Base-by-base conservation (phyloP, 2,329 filamentous ascomycete species). In the Penicillium sp. region DNA sequence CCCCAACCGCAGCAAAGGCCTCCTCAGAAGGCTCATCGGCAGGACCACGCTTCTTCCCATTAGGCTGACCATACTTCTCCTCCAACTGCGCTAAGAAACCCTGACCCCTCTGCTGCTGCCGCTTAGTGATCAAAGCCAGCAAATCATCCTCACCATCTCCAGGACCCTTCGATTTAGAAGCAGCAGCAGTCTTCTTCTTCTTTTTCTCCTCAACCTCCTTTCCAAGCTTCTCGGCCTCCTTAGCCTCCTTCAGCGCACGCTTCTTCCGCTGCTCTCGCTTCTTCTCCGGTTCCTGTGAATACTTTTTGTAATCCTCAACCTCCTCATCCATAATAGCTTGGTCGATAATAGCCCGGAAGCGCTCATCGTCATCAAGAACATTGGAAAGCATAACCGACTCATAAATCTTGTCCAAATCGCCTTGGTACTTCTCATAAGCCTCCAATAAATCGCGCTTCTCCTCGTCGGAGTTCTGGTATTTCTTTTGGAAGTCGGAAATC, bases 401-500 rank as follows among this genome's bases (percentile, higher is more conserved):
- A 74, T 96, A 98, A 1, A 99, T 77, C 19, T 75, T 76, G 66
- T 89, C 85, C 85, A 98, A 86, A 60, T 90, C 81, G 33, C 95
- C 95, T 69, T 91, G 81, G 68, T 77, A 79, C 62, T 86, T 80
- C 65, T 86, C 86, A 75, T 93, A 99, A 1, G 90, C 90, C 13
- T 81, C 78, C 5, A 99, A 79, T 1, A 99, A 66, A 70, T 96
- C 92, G 48, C 83, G 81, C 65, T 83, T 85, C 79, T 99, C 95
- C 74, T 98, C 91, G 3, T 91, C 89, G 0, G 91, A 93, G 19
- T 86, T 85, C 77, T 93, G 92, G 80, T 98, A 99, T 62, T 88
- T 82, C 29, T 81, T 78, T 57, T 90, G 85, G 68, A 98, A 90
- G 54, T 86, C 84, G 54, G 88, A 82, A 64, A 99, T 93, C 4